phyloP scores from a whole-genome alignment of 2,329 filamentous ascomycete species.

The Teratosphaeria nubilosa region DNA sequence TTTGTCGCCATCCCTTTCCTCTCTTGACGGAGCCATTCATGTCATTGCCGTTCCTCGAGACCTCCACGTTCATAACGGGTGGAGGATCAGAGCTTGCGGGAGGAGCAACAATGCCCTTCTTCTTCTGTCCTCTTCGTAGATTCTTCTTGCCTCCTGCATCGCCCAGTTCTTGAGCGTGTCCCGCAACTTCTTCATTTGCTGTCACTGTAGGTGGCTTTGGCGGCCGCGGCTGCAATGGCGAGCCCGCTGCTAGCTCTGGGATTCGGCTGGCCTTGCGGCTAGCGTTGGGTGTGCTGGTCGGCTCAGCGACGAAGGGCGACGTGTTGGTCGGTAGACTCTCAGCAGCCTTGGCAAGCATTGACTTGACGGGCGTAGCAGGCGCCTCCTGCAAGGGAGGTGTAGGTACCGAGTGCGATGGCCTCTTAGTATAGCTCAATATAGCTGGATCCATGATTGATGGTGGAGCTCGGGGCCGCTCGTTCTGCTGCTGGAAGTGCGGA shows the following conservation, averaged over 20 bases:
- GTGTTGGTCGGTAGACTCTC: constrained; percentile 26
- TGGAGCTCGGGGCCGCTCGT: constrained; percentile 12
- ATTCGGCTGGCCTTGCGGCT: constrained; percentile 10
- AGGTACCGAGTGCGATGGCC: constrained; percentile 16
- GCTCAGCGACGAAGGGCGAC: constrained; percentile 29
- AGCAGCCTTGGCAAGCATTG: constrained; percentile 25
- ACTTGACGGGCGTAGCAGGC: constrained; percentile 35
- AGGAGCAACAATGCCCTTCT: constrained; percentile 20
- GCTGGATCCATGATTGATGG: constrained; percentile 65
- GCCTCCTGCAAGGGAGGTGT: constrained; percentile 17
- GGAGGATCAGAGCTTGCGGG: constrained; percentile 14
- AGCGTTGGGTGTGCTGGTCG: constrained; percentile 6
- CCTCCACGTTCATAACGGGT: constrained; percentile 24
- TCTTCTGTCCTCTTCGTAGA: constrained; percentile 35
- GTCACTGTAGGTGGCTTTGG: neutral
- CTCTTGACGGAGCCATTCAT: constrained; percentile 32
- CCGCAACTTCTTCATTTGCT: neutral
- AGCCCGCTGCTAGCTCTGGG: neutral
- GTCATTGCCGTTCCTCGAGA: constrained; percentile 28
- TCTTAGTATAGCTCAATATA: constrained; percentile 57
- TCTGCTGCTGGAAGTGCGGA: constrained; percentile 18
- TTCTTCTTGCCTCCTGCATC: constrained; percentile 35
- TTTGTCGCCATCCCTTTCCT: constrained; percentile 58
- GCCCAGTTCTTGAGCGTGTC: constrained; percentile 1
- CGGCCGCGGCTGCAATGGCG: neutral